phyloP scores from a whole-genome alignment of 805 yeast genomes.

The Sungouiozyma ichnusensis region DNA sequence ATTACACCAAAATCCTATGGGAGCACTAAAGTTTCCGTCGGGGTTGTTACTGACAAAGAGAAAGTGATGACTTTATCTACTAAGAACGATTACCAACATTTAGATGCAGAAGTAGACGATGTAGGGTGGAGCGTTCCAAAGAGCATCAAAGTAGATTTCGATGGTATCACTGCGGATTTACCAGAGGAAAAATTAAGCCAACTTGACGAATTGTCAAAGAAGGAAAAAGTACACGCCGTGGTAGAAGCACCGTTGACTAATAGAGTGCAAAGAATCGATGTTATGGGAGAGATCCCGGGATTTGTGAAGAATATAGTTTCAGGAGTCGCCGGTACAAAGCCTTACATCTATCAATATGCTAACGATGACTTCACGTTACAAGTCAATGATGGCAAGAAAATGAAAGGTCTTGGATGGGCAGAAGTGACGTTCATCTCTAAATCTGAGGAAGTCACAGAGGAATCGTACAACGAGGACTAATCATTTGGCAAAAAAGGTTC shows the following conservation, averaged over 20 bases:
- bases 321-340: slow-evolving; percentile 92
- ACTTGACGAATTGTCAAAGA: slow-evolving; percentile 9
- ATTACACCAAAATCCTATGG: slow-evolving; percentile 90
- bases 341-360: slow-evolving; percentile 90
- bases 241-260: slow-evolving; percentile 51
- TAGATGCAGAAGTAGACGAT: slow-evolving; percentile 48
- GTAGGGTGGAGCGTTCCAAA: slow-evolving; percentile 91
- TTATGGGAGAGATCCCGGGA: slow-evolving; percentile 92
- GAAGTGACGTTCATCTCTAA: slow-evolving; percentile 29
- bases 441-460: slow-evolving; percentile 21
- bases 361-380: slow-evolving; percentile 34
- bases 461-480: slow-evolving; percentile 9
- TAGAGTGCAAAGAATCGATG: slow-evolving; percentile 86
- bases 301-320: slow-evolving; percentile 88
- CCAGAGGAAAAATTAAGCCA: slow-evolving; percentile 34
- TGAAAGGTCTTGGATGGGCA: slow-evolving; percentile 25
- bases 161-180: slow-evolving; percentile 38
- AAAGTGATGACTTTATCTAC: slow-evolving; percentile 57
- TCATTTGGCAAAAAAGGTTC: background rate
- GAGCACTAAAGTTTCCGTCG: slow-evolving; percentile 67
- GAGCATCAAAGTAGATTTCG: slow-evolving; percentile 47
- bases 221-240: slow-evolving; percentile 34
- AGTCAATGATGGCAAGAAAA: slow-evolving; percentile 12
- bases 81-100: slow-evolving; percentile 54
- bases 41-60: slow-evolving; percentile 56